A percentile compares a stretch with the other conserved stretches of the same genome.
phyloP scores from a whole-genome alignment of 352 stramenopile genomes.

The Aphanomyces cochlioides region DNA sequence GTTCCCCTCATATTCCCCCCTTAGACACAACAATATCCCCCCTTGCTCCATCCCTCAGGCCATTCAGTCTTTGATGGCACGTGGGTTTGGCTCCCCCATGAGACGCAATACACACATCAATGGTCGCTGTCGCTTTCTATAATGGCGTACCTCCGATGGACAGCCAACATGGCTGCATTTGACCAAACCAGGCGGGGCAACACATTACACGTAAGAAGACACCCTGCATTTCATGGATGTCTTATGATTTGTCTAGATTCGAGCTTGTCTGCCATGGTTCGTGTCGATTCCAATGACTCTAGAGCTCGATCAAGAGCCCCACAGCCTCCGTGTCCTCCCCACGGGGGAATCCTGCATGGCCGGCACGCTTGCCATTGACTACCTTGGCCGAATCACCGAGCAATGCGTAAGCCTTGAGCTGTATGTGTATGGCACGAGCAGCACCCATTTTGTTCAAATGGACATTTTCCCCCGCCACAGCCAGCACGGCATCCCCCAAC shows the following conservation, averaged over 20 bases:
- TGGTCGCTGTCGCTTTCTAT: not conserved
- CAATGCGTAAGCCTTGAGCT: not conserved
- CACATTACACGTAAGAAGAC: conserved; percentile 10
- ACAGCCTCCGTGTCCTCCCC: conserved; percentile 21
- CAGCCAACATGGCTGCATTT: conserved; percentile 9
- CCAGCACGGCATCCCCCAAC: no score
- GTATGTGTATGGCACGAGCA: not conserved
- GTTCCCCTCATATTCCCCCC: not conserved
- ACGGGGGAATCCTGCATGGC: conserved; percentile 23
- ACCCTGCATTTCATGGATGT: not conserved
- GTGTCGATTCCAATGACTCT: conserved; percentile 5
- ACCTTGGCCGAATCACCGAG: conserved; percentile 1
- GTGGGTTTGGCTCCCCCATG: conserved; percentile 8
- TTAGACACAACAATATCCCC: conserved; percentile 17
- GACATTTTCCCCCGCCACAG: not conserved
- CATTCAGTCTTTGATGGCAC: conserved; percentile 8
- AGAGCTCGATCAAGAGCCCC: not conserved
- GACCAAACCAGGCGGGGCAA: not conserved
- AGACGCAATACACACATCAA: not conserved
- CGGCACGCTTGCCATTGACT: conserved; percentile 21
- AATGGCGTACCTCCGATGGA: conserved; percentile 18
- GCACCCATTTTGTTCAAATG: not conserved
- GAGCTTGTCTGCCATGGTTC: conserved; percentile 2
- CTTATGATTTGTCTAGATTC: conserved; percentile 18
- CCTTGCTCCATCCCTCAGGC: not conserved